Base-by-base conservation (phyloP, 2,329 filamentous ascomycete genomes). In the Fusarium bactridioides region DNA sequence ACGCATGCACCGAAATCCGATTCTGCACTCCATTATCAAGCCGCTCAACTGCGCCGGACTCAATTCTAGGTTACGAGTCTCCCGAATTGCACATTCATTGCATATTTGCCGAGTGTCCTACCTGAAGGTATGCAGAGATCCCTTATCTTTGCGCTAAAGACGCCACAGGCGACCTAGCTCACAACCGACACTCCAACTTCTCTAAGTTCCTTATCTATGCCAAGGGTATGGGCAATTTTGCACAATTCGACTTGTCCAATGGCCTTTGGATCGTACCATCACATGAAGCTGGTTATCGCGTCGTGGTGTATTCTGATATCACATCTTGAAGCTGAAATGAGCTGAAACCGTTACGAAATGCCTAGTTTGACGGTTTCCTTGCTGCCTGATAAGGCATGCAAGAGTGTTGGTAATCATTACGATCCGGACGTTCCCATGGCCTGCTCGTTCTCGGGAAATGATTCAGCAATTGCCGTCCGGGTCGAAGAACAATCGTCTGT, bases 121-220 rank as follows among this genome's bases (percentile, higher is more conserved):
- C 67, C 67, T 61, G 27, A 31, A 37, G 54, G 48, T 40, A 53
- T 58, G 60, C 37, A 37, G 33, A n/a, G 47, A 37, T 61, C 56
- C 44, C 74, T 76, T 76, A 77, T 77, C 74, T 73, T 60, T 64
- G 43, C 69, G 61, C 72, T 72, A 75, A 70, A 41, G 44, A 62
- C 58, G 65, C 69, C 68, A 74, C 71, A 66, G 54, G 50, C 59
- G 41, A 66, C 43, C 44, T 45, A 54, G 57, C 45, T 60, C 45
- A 21, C 47, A 64, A 62, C 45, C 19, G 37, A 27, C 18, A 53
- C 56, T 43, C 50, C 48, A 40, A 63, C 55, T 25, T 55, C 54
- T 62, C 19, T 25, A 16, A 45, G 33, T 47, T 53, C 57, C 55
- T 68, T 74, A 69, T 73, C 67, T 71, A 38, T 41, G 55, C 50